These are phyloP conservation scores for Fusarium aywerte DNA, from an alignment of 2,329 filamentous ascomycete genomes.

Conservation along the genomic window DNA sequence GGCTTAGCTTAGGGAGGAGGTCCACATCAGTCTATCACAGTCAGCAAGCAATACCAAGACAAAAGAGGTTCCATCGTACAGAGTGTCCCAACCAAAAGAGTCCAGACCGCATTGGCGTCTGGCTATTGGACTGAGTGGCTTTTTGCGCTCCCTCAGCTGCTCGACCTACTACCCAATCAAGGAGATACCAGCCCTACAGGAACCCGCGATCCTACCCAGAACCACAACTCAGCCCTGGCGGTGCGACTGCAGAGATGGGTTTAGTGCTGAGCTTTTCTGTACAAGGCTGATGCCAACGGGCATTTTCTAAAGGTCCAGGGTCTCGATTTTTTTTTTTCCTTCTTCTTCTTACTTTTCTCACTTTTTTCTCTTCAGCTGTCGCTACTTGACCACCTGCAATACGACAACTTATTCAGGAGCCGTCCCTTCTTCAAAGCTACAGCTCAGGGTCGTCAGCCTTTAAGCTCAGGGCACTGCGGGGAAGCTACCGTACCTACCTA, in stretches of 20 bases:
- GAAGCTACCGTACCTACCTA: slow-evolving; percentile 7
- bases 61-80: neutral
- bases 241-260: slow-evolving; percentile 21
- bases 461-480: slow-evolving; percentile 31
- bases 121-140: slow-evolving; percentile 33
- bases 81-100: neutral
- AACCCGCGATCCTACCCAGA: slow-evolving; percentile 16
- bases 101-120: slow-evolving; percentile 34
- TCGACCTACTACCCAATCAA: slow-evolving; percentile 28
- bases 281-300: slow-evolving; percentile 30
- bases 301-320: slow-evolving; percentile 1
- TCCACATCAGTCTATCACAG: slow-evolving; percentile 7
- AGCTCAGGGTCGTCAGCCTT: slow-evolving; percentile 2
- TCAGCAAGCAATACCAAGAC: slow-evolving; percentile 6
- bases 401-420: neutral
- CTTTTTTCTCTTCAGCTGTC: neutral
- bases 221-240: slow-evolving; percentile 23
- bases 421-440: neutral
- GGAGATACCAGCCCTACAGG: slow-evolving; percentile 33
- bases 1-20: neutral
- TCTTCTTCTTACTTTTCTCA: neutral
- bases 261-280: slow-evolving; percentile 22
- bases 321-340: slow-evolving; percentile 2
- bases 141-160: slow-evolving; percentile 29
- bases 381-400: neutral